A percentile compares a stretch with the other conserved stretches of the same genome.
Conservation (phyloP, 2,329 filamentous ascomycete genomes). For the Nothopassalora personata region DNA sequence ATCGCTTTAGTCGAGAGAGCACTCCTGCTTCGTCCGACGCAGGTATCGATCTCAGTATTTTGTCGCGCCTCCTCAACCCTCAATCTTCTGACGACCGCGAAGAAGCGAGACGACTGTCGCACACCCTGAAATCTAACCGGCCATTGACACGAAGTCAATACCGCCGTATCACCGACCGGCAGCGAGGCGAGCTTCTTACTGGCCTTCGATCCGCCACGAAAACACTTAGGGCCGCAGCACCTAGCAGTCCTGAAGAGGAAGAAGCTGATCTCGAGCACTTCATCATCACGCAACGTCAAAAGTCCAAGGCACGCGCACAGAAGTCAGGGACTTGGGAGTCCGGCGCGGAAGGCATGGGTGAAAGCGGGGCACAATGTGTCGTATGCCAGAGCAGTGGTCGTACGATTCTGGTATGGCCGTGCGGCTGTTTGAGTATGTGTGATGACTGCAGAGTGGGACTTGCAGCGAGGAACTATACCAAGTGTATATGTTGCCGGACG, state of each 20-base stretch:
- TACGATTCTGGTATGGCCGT: conserved; percentile 93
- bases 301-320: conserved; percentile 38
- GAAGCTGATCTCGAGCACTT: conserved; percentile 54
- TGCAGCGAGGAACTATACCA: conserved; percentile 95
- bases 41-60: conserved; percentile 30
- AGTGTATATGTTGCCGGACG: conserved; percentile 87
- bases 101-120: conserved; percentile 74
- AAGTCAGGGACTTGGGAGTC: conserved; percentile 53
- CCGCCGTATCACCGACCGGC: conserved; percentile 59
- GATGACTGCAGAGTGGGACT: conserved; percentile 91
- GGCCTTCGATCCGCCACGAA: conserved; percentile 35
- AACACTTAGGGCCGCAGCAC: conserved; percentile 31
- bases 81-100: conserved; percentile 69
- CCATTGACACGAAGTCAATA: conserved; percentile 81
- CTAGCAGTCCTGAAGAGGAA: conserved; percentile 48
- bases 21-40: conserved; percentile 50
- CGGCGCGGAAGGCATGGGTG: conserved; percentile 68
- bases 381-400: conserved; percentile 84
- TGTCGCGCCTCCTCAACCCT: conserved; percentile 79
- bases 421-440: conserved; percentile 86
- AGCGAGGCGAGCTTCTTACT: conserved; percentile 63
- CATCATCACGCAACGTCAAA: conserved; percentile 50
- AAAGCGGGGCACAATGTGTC: conserved; percentile 77
- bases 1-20: conserved; percentile 39
- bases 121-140: conserved; percentile 65